Evolutionary conservation across 1,284 basidiomycete genomes (phyloP).

Genomic region (Cronartium quercuum): DNA sequence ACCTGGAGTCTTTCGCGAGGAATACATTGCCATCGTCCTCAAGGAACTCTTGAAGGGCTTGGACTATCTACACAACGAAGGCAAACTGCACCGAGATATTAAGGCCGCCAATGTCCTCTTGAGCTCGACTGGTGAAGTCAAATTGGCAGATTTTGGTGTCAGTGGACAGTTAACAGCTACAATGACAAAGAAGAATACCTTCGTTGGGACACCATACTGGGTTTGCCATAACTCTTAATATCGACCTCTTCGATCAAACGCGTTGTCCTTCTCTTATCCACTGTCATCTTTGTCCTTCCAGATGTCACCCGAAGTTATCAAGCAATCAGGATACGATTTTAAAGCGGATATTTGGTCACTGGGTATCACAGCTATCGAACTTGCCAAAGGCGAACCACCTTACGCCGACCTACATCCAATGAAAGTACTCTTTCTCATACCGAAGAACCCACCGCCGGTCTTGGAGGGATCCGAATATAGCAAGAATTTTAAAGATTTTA

Average conservation of each 20-base stretch:
- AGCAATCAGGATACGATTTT: conserved; percentile 97
- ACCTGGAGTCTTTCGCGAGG: conserved; percentile 91
- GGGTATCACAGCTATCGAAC: conserved; percentile 86
- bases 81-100: conserved; percentile 95
- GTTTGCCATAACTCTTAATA: not conserved
- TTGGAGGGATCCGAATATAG: conserved; percentile 76
- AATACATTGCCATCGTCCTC: conserved; percentile 95
- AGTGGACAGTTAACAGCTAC: conserved; percentile 84
- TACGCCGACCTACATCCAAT: conserved; percentile 97
- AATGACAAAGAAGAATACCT: conserved; percentile 84
- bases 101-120: conserved; percentile 96
- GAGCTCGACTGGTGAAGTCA: conserved; percentile 90
- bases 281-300: conserved; percentile 61
- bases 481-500: conserved; percentile 87
- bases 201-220: conserved; percentile 68
- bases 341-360: conserved; percentile 77
- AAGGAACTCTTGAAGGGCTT: conserved; percentile 84
- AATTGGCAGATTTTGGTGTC: conserved; percentile 97
- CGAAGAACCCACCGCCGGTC: conserved; percentile 89
- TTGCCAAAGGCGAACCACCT: conserved; percentile 94
- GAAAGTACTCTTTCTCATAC: conserved; percentile 98
- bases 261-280: not conserved
- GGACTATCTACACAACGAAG: conserved; percentile 90
- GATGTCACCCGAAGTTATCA: conserved; percentile 99
- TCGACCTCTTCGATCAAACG: not conserved